Percentiles rank a stretch among this genome's conserved stretches.
Evolutionary conservation across 2,329 filamentous ascomycete species (phyloP).

Genomic region (Colletotrichum noveboracense): DNA sequence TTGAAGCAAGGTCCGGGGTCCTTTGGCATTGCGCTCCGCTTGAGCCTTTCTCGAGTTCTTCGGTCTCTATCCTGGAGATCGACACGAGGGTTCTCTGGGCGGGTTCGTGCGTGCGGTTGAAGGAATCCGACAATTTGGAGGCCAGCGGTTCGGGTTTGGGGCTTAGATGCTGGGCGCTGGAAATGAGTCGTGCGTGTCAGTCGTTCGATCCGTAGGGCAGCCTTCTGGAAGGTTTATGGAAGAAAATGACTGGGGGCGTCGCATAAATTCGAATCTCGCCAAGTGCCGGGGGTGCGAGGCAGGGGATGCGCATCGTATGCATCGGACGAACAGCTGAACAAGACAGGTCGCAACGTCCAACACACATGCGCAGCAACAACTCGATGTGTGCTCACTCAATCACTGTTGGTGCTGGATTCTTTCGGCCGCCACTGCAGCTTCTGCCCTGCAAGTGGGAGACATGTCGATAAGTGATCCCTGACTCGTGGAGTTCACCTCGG

Average conservation of each 20-base stretch:
- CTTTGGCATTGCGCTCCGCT: not conserved
- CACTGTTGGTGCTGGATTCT: not conserved
- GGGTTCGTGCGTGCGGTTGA: not conserved
- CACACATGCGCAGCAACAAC: not conserved
- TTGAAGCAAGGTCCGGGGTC: constrained; percentile 11
- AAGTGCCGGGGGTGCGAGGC: not conserved
- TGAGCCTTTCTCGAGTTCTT: not conserved
- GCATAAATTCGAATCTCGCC: constrained; percentile 15
- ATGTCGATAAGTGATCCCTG: not conserved
- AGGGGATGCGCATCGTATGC: not conserved
- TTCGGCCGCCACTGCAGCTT: not conserved
- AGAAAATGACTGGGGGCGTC: not conserved
- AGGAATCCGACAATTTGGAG: not conserved
- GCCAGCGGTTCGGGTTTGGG: not conserved
- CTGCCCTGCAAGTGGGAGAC: not conserved
- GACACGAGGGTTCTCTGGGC: constrained; percentile 8
- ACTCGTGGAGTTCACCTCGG: not conserved
- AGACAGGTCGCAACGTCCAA: not conserved
- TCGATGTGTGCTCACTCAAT: not conserved
- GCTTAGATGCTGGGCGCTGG: constrained; percentile 1
- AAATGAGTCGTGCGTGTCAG: constrained; percentile 1
- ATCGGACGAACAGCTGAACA: constrained; percentile 11
- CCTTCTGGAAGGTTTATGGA: constrained; percentile 9
- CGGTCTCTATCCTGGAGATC: not conserved
- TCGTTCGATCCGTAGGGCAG: not conserved